Conservation (phyloP, 2,329 filamentous ascomycete genomes). For the Diaporthe sp. region DNA sequence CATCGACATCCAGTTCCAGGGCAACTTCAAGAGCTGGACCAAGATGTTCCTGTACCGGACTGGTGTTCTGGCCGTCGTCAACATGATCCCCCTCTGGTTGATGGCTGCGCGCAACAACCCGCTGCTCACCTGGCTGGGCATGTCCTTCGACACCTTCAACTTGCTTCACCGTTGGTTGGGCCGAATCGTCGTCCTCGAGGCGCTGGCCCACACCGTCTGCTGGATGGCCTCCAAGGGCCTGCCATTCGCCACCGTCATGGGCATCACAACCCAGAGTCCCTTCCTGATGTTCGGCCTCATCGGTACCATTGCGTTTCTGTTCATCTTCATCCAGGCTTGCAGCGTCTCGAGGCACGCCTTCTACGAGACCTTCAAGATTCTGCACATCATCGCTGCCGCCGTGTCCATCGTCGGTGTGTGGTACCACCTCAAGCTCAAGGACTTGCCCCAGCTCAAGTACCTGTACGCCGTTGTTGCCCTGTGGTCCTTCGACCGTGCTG, state of each 20-base stretch:
- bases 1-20: constrained; percentile 69
- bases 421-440: constrained; percentile 70
- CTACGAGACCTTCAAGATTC: constrained; percentile 80
- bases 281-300: constrained; percentile 73
- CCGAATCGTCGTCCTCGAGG: constrained; percentile 78
- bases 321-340: constrained; percentile 74
- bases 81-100: constrained; percentile 82
- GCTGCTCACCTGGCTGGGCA: constrained; percentile 75
- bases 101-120: constrained; percentile 83
- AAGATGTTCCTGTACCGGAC: constrained; percentile 73
- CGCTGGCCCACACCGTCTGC: constrained; percentile 74
- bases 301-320: constrained; percentile 68
- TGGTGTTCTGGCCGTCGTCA: constrained; percentile 76
- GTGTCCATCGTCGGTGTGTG: constrained; percentile 72
- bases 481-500: constrained; percentile 73
- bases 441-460: constrained; percentile 66
- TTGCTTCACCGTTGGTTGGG: constrained; percentile 84
- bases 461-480: constrained; percentile 71
- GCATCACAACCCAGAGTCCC: constrained; percentile 46
- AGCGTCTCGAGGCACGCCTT: constrained; percentile 80
- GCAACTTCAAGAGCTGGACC: constrained; percentile 54
- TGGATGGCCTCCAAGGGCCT: constrained; percentile 53
- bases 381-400: constrained; percentile 74
- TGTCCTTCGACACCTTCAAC: constrained; percentile 87
- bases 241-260: constrained; percentile 61